Percentiles rank a stretch among this genome's conserved stretches.
phyloP scores from a whole-genome alignment of 257 asterid genomes.

The Gentiana macrophylla region DNA sequence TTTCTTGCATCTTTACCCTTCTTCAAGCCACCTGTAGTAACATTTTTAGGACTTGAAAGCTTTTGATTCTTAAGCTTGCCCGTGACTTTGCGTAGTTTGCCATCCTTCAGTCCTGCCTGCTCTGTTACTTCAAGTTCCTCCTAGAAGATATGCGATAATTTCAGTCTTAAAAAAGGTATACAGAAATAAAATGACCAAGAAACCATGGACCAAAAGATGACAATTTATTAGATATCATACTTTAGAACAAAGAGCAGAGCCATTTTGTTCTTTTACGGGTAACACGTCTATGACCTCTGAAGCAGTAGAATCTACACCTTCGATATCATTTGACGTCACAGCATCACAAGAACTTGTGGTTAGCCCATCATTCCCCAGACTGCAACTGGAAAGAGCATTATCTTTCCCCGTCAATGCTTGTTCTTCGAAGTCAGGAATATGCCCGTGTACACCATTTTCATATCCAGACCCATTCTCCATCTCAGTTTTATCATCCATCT shows the following conservation, averaged over 20 bases:
- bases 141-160: constrained; percentile 6
- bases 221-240: constrained; percentile 5
- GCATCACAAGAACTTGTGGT: constrained; percentile 12
- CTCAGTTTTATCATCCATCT: constrained; percentile 23
- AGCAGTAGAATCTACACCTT: constrained; percentile 10
- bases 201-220: background rate
- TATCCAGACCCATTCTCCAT: constrained; percentile 20
- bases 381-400: constrained; percentile 17
- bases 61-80: constrained; percentile 20
- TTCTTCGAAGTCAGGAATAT: constrained; percentile 3
- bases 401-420: constrained; percentile 11
- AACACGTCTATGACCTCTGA: constrained; percentile 10
- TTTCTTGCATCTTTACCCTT: constrained; percentile 24
- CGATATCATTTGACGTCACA: constrained; percentile 11
- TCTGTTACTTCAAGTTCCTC: constrained; percentile 18
- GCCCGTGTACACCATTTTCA: constrained; percentile 22
- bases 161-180: background rate
- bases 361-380: constrained; percentile 15
- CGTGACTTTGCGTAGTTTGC: constrained; percentile 12
- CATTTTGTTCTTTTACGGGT: constrained; percentile 10
- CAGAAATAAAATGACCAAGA: background rate
- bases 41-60: constrained; percentile 16
- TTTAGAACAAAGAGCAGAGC: constrained; percentile 12
- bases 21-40: constrained; percentile 7
- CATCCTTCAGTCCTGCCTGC: constrained; percentile 13